Base-by-base conservation (phyloP, 2,329 filamentous ascomycete genomes). In the Neofusicoccum kwambonambiense region DNA sequence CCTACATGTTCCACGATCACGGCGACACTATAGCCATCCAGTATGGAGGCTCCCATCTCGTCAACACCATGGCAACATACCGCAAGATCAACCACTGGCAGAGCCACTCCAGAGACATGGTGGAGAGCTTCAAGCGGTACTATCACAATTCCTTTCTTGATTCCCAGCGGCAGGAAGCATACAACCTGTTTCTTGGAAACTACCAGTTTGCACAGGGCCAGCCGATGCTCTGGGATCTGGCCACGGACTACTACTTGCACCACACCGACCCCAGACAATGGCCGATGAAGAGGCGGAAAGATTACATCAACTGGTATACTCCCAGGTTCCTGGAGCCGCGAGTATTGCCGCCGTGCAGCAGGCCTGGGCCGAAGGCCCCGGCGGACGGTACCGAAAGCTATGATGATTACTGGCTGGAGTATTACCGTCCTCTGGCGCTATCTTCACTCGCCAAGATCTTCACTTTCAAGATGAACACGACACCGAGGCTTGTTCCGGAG, bases 81-180 rank as follows among this genome's bases (percentile, higher is more conserved):
- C 90, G 95, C 65, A 98, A 98, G 79, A 96, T 97, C 76, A 98
- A 98, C 70, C 94, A 98, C 76, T 99, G 95, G 95, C 96, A 93
- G 27, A 97, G 92, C 71, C 93, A 97, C 76, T 97, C 94, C 2
- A 87, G 95, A 69, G 95, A 99, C 76, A 98, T 99, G 94, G 93
- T 99, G 22, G 95, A 99, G 79, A 97, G 92, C 76, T 97, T 99
- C 82, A 99, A 98, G 77, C 87, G 95, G 34, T 99, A 98, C 77
- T 99, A 99, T 78, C 97, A 98, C 79, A 99, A 99, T 74, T 96
- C 94, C 0, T 99, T 99, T 75, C 85, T 99, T 8, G 95, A 99
- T 76, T 93, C 90, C n/a, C 95, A 99, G 75, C 88, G 95, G 37
- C 95, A 99, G 78, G 95, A 99, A 78, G 95, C 95, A 0, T 98